Base-by-base conservation (phyloP, 2,329 filamentous ascomycete species). In the Sclerotinia spermophila region DNA sequence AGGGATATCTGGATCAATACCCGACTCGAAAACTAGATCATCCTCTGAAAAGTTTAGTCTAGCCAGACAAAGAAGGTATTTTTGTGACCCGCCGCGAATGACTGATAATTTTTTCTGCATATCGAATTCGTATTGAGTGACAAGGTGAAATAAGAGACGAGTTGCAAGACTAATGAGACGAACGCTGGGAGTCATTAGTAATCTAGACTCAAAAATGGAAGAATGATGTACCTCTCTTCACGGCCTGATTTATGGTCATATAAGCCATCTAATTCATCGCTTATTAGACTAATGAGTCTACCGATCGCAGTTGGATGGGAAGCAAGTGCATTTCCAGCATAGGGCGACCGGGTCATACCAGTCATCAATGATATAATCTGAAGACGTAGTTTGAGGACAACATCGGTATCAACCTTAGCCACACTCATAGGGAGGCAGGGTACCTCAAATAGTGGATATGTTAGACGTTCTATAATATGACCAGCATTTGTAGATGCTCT, bases 21-120 rank as follows among this genome's bases (percentile, higher is more conserved):
- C 90, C 1, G 85, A 84, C 80, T 97, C 94, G 40, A 96, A 84
- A 17, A 96, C 86, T 13, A 92, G 80, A 42, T 93, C 91, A 72
- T 97, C 93, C 33, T 89, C 88, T 8, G 89, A 90, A 79, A 97
- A 97, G 0, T 92, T 93, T n/a, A 98, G 82, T 56, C 95, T 83
- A 0, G 93, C 94, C 59, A 99, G 82, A 2, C 89, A 89, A 15
- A 97, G 87, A 1, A 96, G 83, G 77, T 96, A 95, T 67, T 94
- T 93, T 77, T 97, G 93, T 67, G 88, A 87, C 0, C 90, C 92
- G 4, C 93, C 92, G 7, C 88, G 85, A 0, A 92, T 87, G 13
- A 86, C 86, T 0, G 86, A 84, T 7, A 97, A 83, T 79, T 95
- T 96, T 64, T 87, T 85, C 64, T 89, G 86, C 73, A 96, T 87